A percentile compares a stretch with the other conserved stretches of the same genome.
phyloP scores from a whole-genome alignment of 1,284 basidiomycete genomes.

The Marasmius tenuissimus region DNA sequence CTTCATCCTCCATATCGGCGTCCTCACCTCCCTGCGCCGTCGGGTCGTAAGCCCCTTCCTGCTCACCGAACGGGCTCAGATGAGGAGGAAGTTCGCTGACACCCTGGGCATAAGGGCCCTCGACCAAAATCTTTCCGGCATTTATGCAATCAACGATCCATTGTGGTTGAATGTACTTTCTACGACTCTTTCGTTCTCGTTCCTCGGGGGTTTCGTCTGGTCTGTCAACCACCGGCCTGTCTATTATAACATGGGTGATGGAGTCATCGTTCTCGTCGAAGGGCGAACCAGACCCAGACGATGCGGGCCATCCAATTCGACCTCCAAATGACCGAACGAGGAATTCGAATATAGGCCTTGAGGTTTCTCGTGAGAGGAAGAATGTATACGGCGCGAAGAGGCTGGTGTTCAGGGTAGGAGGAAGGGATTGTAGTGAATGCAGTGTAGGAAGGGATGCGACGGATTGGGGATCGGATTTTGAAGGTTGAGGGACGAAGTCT shows the following conservation, averaged over 20 bases:
- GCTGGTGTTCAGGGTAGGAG: constrained; percentile 50
- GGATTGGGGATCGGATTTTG: constrained; percentile 56
- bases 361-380: constrained; percentile 94
- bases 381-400: constrained; percentile 91
- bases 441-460: constrained; percentile 74
- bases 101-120: constrained; percentile 88
- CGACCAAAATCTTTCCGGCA: constrained; percentile 79
- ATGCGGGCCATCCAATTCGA: constrained; percentile 85
- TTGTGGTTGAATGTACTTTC: constrained; percentile 95
- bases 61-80: constrained; percentile 92
- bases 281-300: constrained; percentile 84
- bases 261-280: constrained; percentile 71
- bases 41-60: constrained; percentile 78
- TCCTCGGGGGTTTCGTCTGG: constrained; percentile 57
- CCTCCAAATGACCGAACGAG: constrained; percentile 91
- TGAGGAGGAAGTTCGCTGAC: constrained; percentile 85
- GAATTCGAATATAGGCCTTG: constrained; percentile 94
- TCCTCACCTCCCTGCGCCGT: constrained; percentile 33
- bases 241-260: constrained; percentile 96
- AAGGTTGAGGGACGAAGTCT: constrained; percentile 69
- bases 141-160: constrained; percentile 99
- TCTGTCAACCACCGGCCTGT: constrained; percentile 71
- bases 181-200: constrained; percentile 61
- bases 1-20: constrained; percentile 32
- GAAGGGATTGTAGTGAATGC: constrained; percentile 65